Conservation (phyloP, 257 asterid genomes). For the Jaltomata sinuosa region DNA sequence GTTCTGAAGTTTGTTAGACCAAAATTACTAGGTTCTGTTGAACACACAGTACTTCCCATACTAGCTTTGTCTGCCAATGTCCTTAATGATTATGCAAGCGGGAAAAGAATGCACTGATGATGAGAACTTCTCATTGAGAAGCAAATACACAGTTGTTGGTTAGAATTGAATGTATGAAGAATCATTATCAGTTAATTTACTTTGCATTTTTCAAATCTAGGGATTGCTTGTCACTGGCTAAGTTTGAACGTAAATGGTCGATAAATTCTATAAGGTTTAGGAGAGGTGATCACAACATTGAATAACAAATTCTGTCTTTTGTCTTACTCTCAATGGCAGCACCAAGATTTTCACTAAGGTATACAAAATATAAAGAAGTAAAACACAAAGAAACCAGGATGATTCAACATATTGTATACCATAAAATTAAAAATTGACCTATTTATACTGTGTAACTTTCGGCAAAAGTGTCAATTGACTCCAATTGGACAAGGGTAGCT, state of each 20-base stretch:
- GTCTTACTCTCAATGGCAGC: neutral
- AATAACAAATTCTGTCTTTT: neutral
- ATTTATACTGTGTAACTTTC: too few species aligned
- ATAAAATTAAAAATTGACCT: neutral
- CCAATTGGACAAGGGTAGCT: neutral
- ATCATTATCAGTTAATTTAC: neutral
- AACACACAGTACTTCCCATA: too few species aligned
- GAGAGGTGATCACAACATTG: neutral
- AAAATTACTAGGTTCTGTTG: too few species aligned
- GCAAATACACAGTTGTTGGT: neutral
- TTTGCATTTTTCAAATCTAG: neutral
- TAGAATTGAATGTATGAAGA: neutral
- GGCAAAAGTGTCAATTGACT: neutral
- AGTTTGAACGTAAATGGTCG: neutral
- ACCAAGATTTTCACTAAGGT: too few species aligned
- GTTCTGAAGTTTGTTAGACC: neutral
- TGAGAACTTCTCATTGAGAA: too few species aligned
- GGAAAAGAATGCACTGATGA: neutral
- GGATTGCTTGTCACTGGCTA: neutral
- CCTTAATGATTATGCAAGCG: neutral
- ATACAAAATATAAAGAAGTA: too few species aligned
- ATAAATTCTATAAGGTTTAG: neutral
- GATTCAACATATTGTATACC: neutral
- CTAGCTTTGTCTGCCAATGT: neutral
- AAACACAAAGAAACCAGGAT: too few species aligned